These are phyloP conservation scores for Gorgonomyces haynaldii DNA, from an alignment of 192 early-diverging fungal species.

Conservation along the genomic window DNA sequence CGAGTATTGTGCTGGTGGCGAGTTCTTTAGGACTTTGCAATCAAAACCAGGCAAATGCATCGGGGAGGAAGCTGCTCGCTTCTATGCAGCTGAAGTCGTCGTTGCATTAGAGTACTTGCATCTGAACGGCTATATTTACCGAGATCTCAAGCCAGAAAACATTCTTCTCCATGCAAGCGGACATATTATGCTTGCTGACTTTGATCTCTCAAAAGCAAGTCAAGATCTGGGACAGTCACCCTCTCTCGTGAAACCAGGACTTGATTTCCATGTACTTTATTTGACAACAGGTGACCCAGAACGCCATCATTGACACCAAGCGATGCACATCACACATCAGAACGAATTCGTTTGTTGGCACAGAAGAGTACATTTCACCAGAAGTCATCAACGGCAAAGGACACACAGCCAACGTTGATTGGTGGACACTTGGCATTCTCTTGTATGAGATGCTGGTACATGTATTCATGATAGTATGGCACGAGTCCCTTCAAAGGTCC, in stretches of 20 bases:
- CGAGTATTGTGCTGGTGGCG: slow-evolving; percentile 82
- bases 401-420: slow-evolving; percentile 88
- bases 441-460: slow-evolving; percentile 91
- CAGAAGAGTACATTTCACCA: slow-evolving; percentile 98
- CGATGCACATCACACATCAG: slow-evolving; percentile 73
- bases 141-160: slow-evolving; percentile 95
- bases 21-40: slow-evolving; percentile 82
- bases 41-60: slow-evolving; percentile 77
- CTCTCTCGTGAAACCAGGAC: no score
- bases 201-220: slow-evolving; percentile 81
- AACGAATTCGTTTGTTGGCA: slow-evolving; percentile 98
- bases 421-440: slow-evolving; percentile 97
- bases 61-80: slow-evolving; percentile 79
- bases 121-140: slow-evolving; percentile 91
- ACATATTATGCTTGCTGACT: slow-evolving; percentile 98
- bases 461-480: slow-evolving; percentile 43
- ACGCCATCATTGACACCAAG: slow-evolving; percentile 69
- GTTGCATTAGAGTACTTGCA: slow-evolving; percentile 93
- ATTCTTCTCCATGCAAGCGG: slow-evolving; percentile 90
- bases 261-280: neutral
- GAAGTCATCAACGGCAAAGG: slow-evolving; percentile 94
- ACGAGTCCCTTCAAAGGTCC: slow-evolving; percentile 95
- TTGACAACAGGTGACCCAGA: neutral
- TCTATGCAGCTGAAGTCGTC: slow-evolving; percentile 96
- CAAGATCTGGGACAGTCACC: slow-evolving; percentile 21